Base-by-base conservation (phyloP, 306 rosid genomes). In the Alnus glutinosa region DNA sequence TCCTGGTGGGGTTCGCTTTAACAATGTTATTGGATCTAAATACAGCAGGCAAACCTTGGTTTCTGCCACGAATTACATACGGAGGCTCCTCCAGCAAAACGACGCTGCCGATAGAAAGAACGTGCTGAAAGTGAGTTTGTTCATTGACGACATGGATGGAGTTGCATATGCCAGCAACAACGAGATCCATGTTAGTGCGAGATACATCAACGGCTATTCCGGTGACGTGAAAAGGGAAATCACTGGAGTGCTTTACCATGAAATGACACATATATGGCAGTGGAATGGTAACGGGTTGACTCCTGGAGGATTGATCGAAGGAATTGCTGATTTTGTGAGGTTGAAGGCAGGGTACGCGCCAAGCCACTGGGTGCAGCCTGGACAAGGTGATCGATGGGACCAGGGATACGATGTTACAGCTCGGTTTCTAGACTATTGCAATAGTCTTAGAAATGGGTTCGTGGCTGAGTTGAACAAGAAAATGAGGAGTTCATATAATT, bases 281-380 rank as follows among this genome's bases (percentile, higher is more conserved):
- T 83, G 86, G 87, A 74, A 79, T 6, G 89, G 85, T 4, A 83
- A 81, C 0, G 70, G 78, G 1, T 11, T 37, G 12, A 83, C 86
- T 15, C 90, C 90, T 0, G 30, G 44, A 0, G 86, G 79, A 34
- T 63, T 87, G 75, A 73, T 79, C 0, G 89, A 89, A 74, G 87
- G 90, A 54, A 79, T 87, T 2, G 92, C 90, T 0, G 90, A 89
- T 62, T 89, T 72, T 37, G 80, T 86, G 80, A 83, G 87, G 82
- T 58, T 86, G 76, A 87, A 80, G 59, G 73, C 87, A 0, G 83
- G 83, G 3, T 87, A 68, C 5, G 82, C 71, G 3, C 61, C 80
- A 1, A 13, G 12, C 0, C 47, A 12, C 2, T 87, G 87, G 87
- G 81, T 16, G 10, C 52, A 30, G 6, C 59, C 85, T 0, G 89